A percentile compares a stretch with the other conserved stretches of the same genome.
phyloP scores from a whole-genome alignment of 495 filamentous ascomycete genomes.

The Chaetomium tenue region DNA sequence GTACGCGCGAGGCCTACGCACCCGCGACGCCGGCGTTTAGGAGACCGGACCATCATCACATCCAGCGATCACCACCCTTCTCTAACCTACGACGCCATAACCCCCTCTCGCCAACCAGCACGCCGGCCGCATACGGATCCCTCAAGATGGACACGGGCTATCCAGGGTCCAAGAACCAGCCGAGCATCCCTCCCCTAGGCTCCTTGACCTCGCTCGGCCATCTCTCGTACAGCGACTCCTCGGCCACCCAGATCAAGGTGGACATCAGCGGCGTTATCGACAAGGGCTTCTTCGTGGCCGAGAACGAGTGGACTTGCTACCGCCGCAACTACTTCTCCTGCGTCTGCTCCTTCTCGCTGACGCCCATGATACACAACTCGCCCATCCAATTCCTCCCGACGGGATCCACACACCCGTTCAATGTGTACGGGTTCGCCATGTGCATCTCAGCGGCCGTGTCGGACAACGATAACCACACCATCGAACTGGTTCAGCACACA shows the following conservation, averaged over 20 bases:
- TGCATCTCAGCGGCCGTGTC: constrained; percentile 85
- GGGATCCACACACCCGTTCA: constrained; percentile 43
- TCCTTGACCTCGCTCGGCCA: constrained; percentile 57
- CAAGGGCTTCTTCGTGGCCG: constrained; percentile 85
- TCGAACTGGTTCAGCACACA: constrained; percentile 91
- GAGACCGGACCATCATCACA: constrained; percentile 50
- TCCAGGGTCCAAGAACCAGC: constrained; percentile 39
- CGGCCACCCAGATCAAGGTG: constrained; percentile 56
- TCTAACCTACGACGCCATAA: constrained; percentile 47
- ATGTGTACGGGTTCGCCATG: constrained; percentile 72
- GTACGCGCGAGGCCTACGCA: constrained; percentile 51
- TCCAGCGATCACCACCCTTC: constrained; percentile 50
- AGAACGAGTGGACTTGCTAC: constrained; percentile 94
- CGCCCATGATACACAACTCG: constrained; percentile 44
- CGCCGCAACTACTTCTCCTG: constrained; percentile 93
- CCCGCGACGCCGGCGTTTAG: constrained; percentile 48
- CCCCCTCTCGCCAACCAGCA: constrained; percentile 52
- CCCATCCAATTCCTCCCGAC: constrained; percentile 43
- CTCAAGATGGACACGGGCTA: constrained; percentile 50
- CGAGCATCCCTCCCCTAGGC: constrained; percentile 59
- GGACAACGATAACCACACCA: constrained; percentile 68
- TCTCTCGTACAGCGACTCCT: constrained; percentile 59
- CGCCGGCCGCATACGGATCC: constrained; percentile 42
- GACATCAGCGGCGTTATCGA: constrained; percentile 85
- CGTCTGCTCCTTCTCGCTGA: constrained; percentile 73